Conservation (phyloP, 441 rosid genomes). For the Eugenia klotzschiana region DNA sequence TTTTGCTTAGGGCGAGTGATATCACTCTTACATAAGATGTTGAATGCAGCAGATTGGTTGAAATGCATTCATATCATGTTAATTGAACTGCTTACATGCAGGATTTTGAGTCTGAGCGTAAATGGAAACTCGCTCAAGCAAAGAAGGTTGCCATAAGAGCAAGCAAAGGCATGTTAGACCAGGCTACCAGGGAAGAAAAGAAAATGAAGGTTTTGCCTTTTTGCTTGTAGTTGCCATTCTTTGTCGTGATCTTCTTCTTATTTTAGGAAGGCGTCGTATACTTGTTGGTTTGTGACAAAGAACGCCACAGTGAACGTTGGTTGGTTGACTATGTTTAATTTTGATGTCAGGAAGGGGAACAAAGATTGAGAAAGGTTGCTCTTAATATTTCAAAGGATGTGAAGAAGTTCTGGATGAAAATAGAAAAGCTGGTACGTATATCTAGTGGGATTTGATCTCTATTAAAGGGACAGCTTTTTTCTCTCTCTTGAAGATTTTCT, state of each 20-base stretch:
- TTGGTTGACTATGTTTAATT: not conserved
- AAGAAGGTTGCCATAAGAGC: constrained; percentile 92
- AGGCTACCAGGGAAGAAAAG: constrained; percentile 82
- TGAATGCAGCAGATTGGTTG: not conserved
- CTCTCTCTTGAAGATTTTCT: not conserved
- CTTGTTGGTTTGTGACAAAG: not conserved
- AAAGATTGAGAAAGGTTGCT: constrained; percentile 73
- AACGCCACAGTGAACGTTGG: not conserved
- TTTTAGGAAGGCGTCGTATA: not conserved
- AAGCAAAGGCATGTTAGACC: constrained; percentile 95
- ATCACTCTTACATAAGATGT: not conserved
- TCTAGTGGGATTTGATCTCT: constrained; percentile 3
- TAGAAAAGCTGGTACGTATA: constrained; percentile 85
- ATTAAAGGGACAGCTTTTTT: not conserved
- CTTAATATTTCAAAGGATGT: constrained; percentile 87
- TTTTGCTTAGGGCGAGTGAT: not conserved
- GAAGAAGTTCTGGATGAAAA: constrained; percentile 93
- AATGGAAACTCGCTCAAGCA: constrained; percentile 96
- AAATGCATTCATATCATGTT: constrained; percentile 10
- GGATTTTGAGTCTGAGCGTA: constrained; percentile 99
- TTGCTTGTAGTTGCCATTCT: not conserved
- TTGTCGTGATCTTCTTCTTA: not conserved
- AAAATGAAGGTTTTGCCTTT: constrained; percentile 69
- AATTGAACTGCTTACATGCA: constrained; percentile 21
- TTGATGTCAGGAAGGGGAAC: constrained; percentile 82